Conservation (phyloP, 768 basidiomycete species). For the Lentinula guzmanii region DNA sequence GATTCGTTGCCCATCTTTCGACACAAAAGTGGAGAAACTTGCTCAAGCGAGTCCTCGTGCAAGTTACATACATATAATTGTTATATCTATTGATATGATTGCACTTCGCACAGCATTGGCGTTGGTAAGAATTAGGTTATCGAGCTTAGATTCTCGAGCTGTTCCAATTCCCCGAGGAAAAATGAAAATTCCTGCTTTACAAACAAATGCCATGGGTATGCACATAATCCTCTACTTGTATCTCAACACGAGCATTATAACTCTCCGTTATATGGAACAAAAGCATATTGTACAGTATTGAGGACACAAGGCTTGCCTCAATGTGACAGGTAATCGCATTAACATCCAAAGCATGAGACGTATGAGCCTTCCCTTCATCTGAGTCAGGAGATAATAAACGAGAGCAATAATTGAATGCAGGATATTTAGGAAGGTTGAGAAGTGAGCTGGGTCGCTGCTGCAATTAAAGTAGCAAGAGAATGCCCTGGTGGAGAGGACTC, state of each 20-base stretch:
- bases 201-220: neutral
- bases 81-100: no score
- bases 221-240: neutral
- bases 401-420: neutral
- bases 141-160: neutral
- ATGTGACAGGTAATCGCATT: no score
- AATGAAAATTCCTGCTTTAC: no score
- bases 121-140: no score
- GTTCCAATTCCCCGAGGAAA: neutral
- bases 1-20: neutral
- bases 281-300: neutral
- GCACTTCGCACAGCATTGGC: no score
- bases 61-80: neutral
- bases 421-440: neutral
- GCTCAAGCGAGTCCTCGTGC: neutral
- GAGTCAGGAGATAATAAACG: no score
- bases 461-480: conserved; percentile 3
- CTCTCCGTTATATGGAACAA: neutral
- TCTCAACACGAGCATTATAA: neutral
- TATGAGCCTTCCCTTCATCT: neutral
- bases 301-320: neutral
- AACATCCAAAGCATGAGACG: neutral
- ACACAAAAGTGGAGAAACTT: neutral
- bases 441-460: conserved; percentile 4
- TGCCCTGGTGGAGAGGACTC: neutral